phyloP scores from a whole-genome alignment of 148 eudicot species.

The Vaccinium corymbosum region DNA sequence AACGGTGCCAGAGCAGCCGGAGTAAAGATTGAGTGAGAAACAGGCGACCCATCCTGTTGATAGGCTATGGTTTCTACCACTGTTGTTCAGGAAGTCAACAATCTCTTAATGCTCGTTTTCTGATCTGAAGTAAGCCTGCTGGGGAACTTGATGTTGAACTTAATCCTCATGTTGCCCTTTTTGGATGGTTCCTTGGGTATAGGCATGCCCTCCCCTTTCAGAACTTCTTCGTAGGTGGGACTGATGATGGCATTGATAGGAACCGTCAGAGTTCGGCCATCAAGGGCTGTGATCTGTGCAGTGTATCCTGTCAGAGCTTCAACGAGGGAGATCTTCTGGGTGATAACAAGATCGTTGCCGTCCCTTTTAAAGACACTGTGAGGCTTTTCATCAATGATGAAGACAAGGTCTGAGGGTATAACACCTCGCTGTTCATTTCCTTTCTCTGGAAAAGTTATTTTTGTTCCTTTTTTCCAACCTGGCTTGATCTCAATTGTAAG shows the following conservation, averaged over 20 bases:
- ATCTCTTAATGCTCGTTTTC: slow-evolving; percentile 60
- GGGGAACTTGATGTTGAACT: slow-evolving; percentile 73
- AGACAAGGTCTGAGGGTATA: slow-evolving; percentile 67
- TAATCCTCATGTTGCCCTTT: slow-evolving; percentile 59
- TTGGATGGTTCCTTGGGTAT: slow-evolving; percentile 63
- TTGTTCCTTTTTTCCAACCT: slow-evolving; percentile 83
- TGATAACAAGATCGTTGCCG: slow-evolving; percentile 54
- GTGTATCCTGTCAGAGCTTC: slow-evolving; percentile 75
- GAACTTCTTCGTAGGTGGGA: slow-evolving; percentile 64
- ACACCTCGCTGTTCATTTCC: slow-evolving; percentile 66
- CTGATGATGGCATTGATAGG: slow-evolving; percentile 51
- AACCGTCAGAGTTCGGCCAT: slow-evolving; percentile 52
- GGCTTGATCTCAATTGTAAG: slow-evolving; percentile 70
- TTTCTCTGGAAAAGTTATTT: slow-evolving; percentile 72
- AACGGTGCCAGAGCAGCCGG: too few relatives aligned
- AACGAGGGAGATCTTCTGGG: slow-evolving; percentile 60
- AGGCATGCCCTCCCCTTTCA: slow-evolving; percentile 80
- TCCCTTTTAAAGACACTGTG: slow-evolving; percentile 60
- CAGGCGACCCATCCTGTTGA: too few relatives aligned
- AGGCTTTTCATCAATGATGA: slow-evolving; percentile 79
- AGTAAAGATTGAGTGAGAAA: too few relatives aligned
- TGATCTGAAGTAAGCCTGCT: slow-evolving; percentile 65
- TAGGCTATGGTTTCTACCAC: background rate
- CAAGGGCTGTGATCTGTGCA: slow-evolving; percentile 59
- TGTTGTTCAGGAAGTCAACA: slow-evolving; percentile 38